Percentiles rank a stretch among this genome's conserved stretches.
These are phyloP conservation scores for Rubroboletus pulcherrimus DNA, from an alignment of 768 basidiomycete genomes.

Conservation along the genomic window DNA sequence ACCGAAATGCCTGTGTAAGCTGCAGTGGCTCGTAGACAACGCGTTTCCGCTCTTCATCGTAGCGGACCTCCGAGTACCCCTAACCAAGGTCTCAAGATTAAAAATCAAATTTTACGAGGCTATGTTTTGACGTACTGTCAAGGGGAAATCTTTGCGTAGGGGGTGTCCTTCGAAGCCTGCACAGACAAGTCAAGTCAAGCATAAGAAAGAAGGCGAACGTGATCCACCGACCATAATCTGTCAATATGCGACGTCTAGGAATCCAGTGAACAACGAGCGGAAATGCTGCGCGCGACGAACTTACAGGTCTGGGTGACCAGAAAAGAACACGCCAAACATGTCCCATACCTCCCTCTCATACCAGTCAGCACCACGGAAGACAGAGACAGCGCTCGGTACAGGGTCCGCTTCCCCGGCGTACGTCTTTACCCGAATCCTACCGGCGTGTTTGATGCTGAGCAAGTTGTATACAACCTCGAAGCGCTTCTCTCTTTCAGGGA, in stretches of 20 bases:
- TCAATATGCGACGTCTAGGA: conserved; percentile 87
- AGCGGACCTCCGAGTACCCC: conserved; percentile 99
- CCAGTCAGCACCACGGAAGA: conserved; percentile 96
- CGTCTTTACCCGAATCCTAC: conserved; percentile 93
- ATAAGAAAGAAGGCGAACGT: neutral
- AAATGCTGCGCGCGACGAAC: conserved; percentile 30
- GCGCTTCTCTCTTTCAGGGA: conserved; percentile 85
- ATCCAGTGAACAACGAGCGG: conserved; percentile 13
- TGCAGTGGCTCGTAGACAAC: conserved; percentile 98
- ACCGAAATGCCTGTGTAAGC: conserved; percentile 98
- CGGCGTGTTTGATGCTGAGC: conserved; percentile 72
- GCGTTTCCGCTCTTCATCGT: conserved; percentile 96
- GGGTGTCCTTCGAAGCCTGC: conserved; percentile 96
- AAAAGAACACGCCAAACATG: conserved; percentile 95
- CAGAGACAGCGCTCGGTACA: conserved; percentile 73
- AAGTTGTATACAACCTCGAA: conserved; percentile 98
- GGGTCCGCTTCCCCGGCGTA: conserved; percentile 91
- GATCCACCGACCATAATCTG: conserved; percentile 78
- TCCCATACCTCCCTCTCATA: conserved; percentile 99
- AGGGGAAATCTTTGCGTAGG: conserved; percentile 94
- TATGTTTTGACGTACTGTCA: conserved; percentile 61
- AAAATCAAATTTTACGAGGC: neutral
- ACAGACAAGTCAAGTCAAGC: conserved; percentile 1
- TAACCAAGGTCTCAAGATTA: conserved; percentile 28
- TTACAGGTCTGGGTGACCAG: conserved; percentile 92